phyloP scores from a whole-genome alignment of 164 flowering plant genomes.

The Pachysandra terminalis region DNA sequence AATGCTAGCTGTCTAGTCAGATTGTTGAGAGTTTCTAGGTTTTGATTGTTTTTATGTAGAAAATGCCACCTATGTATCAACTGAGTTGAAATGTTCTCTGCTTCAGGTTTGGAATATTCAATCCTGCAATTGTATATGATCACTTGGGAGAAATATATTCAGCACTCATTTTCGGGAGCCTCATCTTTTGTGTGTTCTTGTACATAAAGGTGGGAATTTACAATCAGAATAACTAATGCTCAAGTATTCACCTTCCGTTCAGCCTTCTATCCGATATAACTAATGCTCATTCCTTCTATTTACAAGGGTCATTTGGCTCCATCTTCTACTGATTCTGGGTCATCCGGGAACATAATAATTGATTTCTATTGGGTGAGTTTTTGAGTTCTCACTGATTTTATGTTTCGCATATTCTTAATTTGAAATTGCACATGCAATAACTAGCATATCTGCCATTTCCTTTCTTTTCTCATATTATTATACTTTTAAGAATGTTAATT shows the following conservation, averaged over 20 bases:
- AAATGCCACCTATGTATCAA: neutral
- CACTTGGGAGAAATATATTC: constrained; percentile 97
- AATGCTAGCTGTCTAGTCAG: neutral
- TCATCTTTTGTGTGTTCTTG: constrained; percentile 79
- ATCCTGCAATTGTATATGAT: constrained; percentile 83
- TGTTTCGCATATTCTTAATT: neutral
- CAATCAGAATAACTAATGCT: neutral
- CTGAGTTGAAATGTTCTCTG: constrained; percentile 6
- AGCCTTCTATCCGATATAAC: constrained; percentile 7
- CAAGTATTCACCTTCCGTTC: neutral
- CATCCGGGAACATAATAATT: constrained; percentile 80
- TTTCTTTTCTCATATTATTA: neutral
- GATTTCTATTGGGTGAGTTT: constrained; percentile 94
- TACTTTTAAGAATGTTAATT: neutral
- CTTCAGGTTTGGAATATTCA: constrained; percentile 90
- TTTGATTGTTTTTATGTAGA: neutral
- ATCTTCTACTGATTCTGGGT: constrained; percentile 93
- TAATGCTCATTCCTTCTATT: constrained; percentile 8
- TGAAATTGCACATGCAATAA: neutral
- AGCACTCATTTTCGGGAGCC: constrained; percentile 90
- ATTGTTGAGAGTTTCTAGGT: neutral
- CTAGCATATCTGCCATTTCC: neutral
- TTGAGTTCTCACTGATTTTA: constrained; percentile 1
- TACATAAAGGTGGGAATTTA: constrained; percentile 76
- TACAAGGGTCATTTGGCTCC: constrained; percentile 94